A percentile compares a stretch with the other conserved stretches of the same genome.
These are phyloP conservation scores for Paramecium octaurelia DNA, from an alignment of 73 alveolate genomes.

Conservation along the genomic window DNA sequence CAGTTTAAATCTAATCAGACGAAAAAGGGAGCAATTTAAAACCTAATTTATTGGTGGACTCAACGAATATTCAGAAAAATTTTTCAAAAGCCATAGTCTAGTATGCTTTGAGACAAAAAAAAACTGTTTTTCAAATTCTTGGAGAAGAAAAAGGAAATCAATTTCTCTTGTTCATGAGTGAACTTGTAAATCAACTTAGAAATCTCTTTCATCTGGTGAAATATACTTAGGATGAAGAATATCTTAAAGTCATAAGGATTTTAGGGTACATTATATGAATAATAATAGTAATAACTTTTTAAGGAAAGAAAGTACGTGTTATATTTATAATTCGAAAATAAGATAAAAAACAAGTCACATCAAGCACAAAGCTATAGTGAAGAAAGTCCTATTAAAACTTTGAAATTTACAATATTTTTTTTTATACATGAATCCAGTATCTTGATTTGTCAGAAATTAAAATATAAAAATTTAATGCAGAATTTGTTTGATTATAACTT, in stretches of 20 bases:
- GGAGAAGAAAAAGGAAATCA: slow-evolving; percentile 27
- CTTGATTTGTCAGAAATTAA: neutral
- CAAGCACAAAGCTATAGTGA: neutral
- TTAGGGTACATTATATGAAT: neutral
- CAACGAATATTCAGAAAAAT: slow-evolving; percentile 28
- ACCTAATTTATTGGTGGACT: neutral
- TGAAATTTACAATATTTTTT: neutral
- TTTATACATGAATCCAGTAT: neutral
- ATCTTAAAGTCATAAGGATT: neutral
- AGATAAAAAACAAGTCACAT: slow-evolving; percentile 4
- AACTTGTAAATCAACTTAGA: neutral
- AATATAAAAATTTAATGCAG: neutral
- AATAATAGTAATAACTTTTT: neutral
- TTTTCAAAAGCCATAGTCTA: slow-evolving; percentile 17
- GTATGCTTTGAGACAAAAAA: neutral
- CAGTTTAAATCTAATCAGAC: neutral
- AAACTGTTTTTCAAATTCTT: neutral
- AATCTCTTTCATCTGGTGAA: neutral
- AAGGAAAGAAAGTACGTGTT: neutral
- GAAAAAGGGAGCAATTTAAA: neutral
- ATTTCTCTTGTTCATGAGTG: neutral
- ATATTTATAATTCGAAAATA: slow-evolving; percentile 33
- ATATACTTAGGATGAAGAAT: slow-evolving; percentile 30
- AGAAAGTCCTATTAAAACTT: neutral
- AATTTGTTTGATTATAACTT: neutral